Percentiles rank a stretch among this genome's conserved stretches.
phyloP scores from a whole-genome alignment of 805 yeast species.

The Scheffersomyces lignosus region DNA sequence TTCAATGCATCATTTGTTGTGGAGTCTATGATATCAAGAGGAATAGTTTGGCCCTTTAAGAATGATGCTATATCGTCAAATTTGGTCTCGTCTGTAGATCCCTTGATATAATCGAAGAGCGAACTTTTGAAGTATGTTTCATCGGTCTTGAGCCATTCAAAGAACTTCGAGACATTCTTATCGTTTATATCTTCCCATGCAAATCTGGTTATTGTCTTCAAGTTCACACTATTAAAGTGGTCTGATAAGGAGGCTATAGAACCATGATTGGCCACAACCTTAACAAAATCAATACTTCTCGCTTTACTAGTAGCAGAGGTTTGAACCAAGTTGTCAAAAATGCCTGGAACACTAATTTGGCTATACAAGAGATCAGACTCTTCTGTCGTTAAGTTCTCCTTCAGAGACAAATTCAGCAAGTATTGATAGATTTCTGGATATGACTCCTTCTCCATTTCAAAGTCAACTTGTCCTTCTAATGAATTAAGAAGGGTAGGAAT shows the following conservation, averaged over 20 bases:
- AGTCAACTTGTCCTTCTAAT: slow-evolving; percentile 5
- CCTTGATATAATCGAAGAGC: slow-evolving; percentile 11
- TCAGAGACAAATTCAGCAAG: slow-evolving; percentile 29
- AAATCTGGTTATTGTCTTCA: slow-evolving; percentile 1
- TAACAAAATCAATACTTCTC: slow-evolving; percentile 13
- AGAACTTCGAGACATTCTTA: slow-evolving; percentile 10
- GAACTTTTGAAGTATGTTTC: slow-evolving; percentile 8
- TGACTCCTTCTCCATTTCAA: slow-evolving; percentile 14
- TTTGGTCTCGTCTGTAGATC: slow-evolving; percentile 8
- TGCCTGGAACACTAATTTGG: slow-evolving; percentile 13
- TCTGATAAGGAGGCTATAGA: background rate
- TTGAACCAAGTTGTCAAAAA: slow-evolving; percentile 18
- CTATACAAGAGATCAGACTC: slow-evolving; percentile 23
- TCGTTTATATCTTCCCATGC: slow-evolving; percentile 15
- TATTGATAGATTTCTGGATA: slow-evolving; percentile 27
- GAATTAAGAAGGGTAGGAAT: slow-evolving; percentile 8
- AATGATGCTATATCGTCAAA: slow-evolving; percentile 11
- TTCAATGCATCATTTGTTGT: slow-evolving; percentile 11
- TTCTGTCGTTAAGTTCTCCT: slow-evolving; percentile 13
- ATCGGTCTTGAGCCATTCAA: slow-evolving; percentile 4
- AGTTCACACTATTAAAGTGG: background rate
- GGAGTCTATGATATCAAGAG: slow-evolving; percentile 26
- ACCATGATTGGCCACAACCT: slow-evolving; percentile 6
- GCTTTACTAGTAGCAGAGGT: slow-evolving; percentile 7
- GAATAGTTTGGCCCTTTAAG: slow-evolving; percentile 9